A percentile compares a stretch with the other conserved stretches of the same genome.
phyloP scores from a whole-genome alignment of 2,329 filamentous ascomycete species.

The Shiraia bambusicola region DNA sequence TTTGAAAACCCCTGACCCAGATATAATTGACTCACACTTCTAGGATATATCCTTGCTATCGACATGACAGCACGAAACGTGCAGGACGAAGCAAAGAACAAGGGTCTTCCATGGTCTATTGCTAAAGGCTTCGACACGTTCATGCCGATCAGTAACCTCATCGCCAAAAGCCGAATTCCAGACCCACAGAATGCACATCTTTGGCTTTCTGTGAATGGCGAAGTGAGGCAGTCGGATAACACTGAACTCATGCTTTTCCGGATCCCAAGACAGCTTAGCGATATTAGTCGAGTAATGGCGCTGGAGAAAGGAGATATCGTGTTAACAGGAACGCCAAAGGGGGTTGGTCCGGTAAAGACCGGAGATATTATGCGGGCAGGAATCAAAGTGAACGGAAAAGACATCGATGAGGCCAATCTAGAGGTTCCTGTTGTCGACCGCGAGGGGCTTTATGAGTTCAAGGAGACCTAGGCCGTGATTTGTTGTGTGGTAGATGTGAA shows the following conservation, averaged over 20 bases:
- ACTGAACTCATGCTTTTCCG: conserved; percentile 94
- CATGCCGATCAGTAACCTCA: conserved; percentile 79
- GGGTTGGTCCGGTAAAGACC: conserved; percentile 80
- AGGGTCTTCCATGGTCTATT: conserved; percentile 93
- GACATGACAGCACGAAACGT: conserved; percentile 97
- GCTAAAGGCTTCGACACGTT: conserved; percentile 99
- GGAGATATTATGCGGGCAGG: conserved; percentile 88
- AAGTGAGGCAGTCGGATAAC: conserved; percentile 77
- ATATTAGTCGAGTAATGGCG: conserved; percentile 94
- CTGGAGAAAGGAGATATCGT: conserved; percentile 90
- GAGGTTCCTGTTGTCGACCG: conserved; percentile 82
- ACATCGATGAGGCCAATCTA: conserved; percentile 80
- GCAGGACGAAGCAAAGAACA: conserved; percentile 95
- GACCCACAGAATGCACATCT: conserved; percentile 88
- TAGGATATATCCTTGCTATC: conserved; percentile 85
- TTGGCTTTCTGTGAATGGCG: conserved; percentile 79
- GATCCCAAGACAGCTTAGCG: conserved; percentile 82
- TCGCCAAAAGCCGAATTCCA: conserved; percentile 75
- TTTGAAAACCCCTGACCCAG: not conserved
- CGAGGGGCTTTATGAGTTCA: conserved; percentile 73
- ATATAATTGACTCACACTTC: no score
- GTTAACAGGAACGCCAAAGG: conserved; percentile 95
- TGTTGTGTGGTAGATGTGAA: no score
- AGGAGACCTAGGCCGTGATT: conserved; percentile 45
- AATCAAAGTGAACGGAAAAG: conserved; percentile 75